Evolutionary conservation across 441 rosid species (phyloP).

Genomic region (Brassica hybrid): DNA sequence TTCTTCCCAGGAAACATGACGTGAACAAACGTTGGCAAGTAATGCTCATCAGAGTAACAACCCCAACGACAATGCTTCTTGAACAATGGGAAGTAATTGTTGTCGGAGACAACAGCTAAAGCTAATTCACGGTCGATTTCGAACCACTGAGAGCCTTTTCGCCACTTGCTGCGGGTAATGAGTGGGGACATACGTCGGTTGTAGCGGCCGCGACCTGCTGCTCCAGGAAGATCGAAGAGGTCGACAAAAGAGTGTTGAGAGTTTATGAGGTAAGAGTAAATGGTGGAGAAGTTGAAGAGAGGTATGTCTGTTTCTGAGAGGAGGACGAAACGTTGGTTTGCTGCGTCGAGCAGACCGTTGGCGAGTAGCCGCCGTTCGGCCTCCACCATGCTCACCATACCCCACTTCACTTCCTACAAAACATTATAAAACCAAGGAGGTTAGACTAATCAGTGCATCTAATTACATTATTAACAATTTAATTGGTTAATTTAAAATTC

Average conservation of each 20-base stretch:
- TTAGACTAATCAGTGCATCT: neutral
- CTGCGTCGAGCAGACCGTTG: constrained; percentile 68
- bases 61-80: constrained; percentile 44
- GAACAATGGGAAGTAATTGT: constrained; percentile 49
- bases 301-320: constrained; percentile 88
- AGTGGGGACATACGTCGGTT: constrained; percentile 51
- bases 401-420: constrained; percentile 70
- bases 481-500: neutral
- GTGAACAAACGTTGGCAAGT: constrained; percentile 62
- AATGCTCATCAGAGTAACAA: constrained; percentile 79
- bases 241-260: constrained; percentile 50
- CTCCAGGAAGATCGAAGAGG: constrained; percentile 54
- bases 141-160: constrained; percentile 92
- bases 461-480: neutral
- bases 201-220: constrained; percentile 75
- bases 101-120: constrained; percentile 56
- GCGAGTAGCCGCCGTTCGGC: constrained; percentile 80
- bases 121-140: constrained; percentile 68
- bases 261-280: constrained; percentile 57
- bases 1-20: constrained; percentile 48
- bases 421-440: neutral
- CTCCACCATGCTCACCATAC: constrained; percentile 60
- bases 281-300: constrained; percentile 66
- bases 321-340: constrained; percentile 73
- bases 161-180: constrained; percentile 53